Evolutionary conservation across 2,329 filamentous ascomycete genomes (phyloP).

Genomic region (Zymoseptoria pseudotritici): DNA sequence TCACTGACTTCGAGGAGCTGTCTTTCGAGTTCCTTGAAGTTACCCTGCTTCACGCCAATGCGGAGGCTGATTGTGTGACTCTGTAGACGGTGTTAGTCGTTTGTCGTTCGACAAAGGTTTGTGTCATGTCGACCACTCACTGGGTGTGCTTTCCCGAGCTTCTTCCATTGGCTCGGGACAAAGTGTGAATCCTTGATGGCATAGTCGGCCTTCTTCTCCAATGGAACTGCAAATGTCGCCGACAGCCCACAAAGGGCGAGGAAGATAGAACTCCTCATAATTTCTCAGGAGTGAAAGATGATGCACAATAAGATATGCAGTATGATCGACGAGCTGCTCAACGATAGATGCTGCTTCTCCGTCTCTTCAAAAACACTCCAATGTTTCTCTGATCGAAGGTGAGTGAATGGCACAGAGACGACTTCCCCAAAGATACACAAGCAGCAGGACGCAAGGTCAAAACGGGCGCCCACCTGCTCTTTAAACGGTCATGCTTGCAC

Average conservation of each 20-base stretch:
- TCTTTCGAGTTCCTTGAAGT: conserved; percentile 1
- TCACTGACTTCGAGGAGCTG: conserved; percentile 50
- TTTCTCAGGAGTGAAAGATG: neutral
- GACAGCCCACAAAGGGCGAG: neutral
- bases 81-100: neutral
- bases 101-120: neutral
- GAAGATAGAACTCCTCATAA: neutral
- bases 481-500: neutral
- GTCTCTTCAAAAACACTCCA: neutral
- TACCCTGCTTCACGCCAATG: conserved; percentile 1
- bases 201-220: conserved; percentile 11
- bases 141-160: conserved; percentile 8
- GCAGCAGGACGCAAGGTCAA: neutral
- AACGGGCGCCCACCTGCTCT: neutral
- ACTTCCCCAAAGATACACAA: neutral
- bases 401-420: neutral
- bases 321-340: neutral
- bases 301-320: neutral
- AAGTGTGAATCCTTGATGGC: conserved; percentile 12
- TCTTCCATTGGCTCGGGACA: conserved; percentile 14
- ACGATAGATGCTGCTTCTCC: neutral
- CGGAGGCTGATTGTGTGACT: conserved; percentile 1
- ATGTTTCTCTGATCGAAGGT: neutral
- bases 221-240: conserved; percentile 6
- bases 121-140: neutral